Evolutionary conservation across 2,329 filamentous ascomycete species (phyloP).

Genomic region (Trichoderma cornu-damae): DNA sequence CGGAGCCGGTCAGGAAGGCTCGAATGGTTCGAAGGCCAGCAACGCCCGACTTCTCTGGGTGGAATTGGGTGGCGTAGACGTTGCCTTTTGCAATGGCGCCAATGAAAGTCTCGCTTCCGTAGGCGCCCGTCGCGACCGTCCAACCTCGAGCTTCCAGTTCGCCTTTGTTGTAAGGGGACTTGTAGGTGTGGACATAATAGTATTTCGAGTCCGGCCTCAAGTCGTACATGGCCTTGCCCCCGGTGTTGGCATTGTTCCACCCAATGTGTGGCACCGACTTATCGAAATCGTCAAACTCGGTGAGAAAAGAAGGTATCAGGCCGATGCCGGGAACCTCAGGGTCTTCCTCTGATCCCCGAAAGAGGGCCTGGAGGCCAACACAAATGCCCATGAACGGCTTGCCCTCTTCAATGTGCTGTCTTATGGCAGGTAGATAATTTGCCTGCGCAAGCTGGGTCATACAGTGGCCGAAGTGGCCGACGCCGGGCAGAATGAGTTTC

Average conservation of each 20-base stretch:
- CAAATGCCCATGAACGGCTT: slow-evolving; percentile 99
- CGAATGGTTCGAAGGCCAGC: slow-evolving; percentile 79
- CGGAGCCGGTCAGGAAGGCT: slow-evolving; percentile 75
- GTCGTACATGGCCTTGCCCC: slow-evolving; percentile 61
- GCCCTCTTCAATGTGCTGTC: slow-evolving; percentile 75
- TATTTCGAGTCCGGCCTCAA: slow-evolving; percentile 82
- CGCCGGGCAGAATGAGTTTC: slow-evolving; percentile 92
- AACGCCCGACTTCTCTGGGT: slow-evolving; percentile 93
- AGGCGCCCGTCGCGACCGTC: slow-evolving; percentile 84
- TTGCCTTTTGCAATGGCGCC: slow-evolving; percentile 84
- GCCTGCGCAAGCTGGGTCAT: slow-evolving; percentile 75
- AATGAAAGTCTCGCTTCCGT: slow-evolving; percentile 84
- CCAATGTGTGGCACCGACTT: slow-evolving; percentile 99
- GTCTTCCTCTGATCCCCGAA: slow-evolving; percentile 79
- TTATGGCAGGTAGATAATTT: slow-evolving; percentile 78
- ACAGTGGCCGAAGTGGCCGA: slow-evolving; percentile 97
- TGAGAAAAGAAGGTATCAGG: slow-evolving; percentile 64
- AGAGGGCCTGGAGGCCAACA: slow-evolving; percentile 87
- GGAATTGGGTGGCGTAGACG: slow-evolving; percentile 89
- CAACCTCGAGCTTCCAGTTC: slow-evolving; percentile 77
- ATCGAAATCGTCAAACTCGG: slow-evolving; percentile 67
- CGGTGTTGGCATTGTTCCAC: slow-evolving; percentile 85
- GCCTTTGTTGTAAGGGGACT: slow-evolving; percentile 67
- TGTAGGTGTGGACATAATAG: slow-evolving; percentile 98
- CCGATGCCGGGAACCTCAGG: slow-evolving; percentile 66